Percentiles rank a stretch among this genome's conserved stretches.
phyloP scores from a whole-genome alignment of 495 filamentous ascomycete genomes.

The Thermothielavioides terrestris region DNA sequence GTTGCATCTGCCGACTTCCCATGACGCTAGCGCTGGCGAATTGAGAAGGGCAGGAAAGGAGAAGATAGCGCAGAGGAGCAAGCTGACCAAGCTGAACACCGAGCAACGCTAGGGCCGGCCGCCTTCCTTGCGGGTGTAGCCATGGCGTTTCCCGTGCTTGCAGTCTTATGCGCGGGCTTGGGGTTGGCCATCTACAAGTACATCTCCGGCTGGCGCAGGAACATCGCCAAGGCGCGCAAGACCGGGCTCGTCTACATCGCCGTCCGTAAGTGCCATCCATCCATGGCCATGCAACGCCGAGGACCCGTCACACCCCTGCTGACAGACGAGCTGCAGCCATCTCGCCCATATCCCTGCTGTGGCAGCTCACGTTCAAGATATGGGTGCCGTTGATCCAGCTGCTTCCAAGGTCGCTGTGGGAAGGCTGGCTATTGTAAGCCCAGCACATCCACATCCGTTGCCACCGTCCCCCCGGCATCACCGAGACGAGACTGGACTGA shows the following conservation, averaged over 20 bases:
- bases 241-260: constrained; percentile 38
- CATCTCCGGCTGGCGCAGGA: constrained; percentile 25
- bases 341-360: constrained; percentile 36
- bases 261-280: constrained; percentile 32
- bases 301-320: background rate
- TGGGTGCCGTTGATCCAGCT: constrained; percentile 42
- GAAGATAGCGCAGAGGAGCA: too few species aligned
- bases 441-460: background rate
- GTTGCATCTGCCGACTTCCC: too few species aligned
- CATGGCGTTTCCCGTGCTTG: constrained; percentile 21
- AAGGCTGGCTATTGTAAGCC: constrained; percentile 40
- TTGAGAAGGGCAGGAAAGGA: too few species aligned
- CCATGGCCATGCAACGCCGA: background rate
- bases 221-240: constrained; percentile 38
- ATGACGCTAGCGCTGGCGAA: too few species aligned
- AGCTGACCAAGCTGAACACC: background rate
- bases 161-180: constrained; percentile 9
- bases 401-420: constrained; percentile 39
- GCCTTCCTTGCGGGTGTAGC: background rate
- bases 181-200: constrained; percentile 13
- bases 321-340: constrained; percentile 26
- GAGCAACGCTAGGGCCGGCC: background rate
- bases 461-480: constrained; percentile 10
- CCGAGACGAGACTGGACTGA: too few species aligned
- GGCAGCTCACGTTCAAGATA: constrained; percentile 40